Evolutionary conservation across 768 basidiomycete species (phyloP), one percentile per base, ranked within the genome.

Genomic region (Holtermanniella nyarrowii): DNA sequence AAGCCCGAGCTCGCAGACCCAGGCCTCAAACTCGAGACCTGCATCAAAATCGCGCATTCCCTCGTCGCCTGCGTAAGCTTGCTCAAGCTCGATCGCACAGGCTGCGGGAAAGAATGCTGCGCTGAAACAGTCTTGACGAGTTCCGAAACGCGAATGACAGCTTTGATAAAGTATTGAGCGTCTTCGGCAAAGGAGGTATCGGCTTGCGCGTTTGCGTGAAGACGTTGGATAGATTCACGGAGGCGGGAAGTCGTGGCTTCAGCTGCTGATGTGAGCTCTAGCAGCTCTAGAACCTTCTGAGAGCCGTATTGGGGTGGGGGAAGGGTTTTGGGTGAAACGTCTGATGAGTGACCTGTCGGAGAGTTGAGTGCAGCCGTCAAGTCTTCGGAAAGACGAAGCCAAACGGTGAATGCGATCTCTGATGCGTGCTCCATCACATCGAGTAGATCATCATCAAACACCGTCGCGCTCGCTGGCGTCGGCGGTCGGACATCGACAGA

Each of bases 1-100:
- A 49, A 44, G 1, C 55, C 50, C 11, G 57, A 53, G 1, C 59
- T 57, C 4, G 55, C 42, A 10, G 43, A 57, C 3, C 60, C 60
- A 3, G 82, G 79, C 41, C 86, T 80, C 58, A 86, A 81, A 0
- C 85, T 86, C 5, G 88, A 88, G 44, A 88, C 83, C 62, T 88
- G 86, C 16, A 91, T 74, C 44, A 93, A 75, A 58, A 88, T 86
- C 45, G 86, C 82, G 61, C 89, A 85, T 68, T 87, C 87, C 70
- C 91, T 83, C 11, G 88, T 88, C 12, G 83, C 79, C 60, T 86
- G 84, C 20, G 84, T 86, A 51, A 95, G 77, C 56, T 79, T 79
- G 39, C 83, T 79, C 75, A 88, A 82, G 62, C 82, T 81, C 49
- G 75, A 78, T 53, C 85, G 80, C 41, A 91, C 75, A 26, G 76